These are phyloP conservation scores for Rhynchospora breviuscula DNA, from an alignment of 176 grass and related monocot species.

Conservation along the genomic window DNA sequence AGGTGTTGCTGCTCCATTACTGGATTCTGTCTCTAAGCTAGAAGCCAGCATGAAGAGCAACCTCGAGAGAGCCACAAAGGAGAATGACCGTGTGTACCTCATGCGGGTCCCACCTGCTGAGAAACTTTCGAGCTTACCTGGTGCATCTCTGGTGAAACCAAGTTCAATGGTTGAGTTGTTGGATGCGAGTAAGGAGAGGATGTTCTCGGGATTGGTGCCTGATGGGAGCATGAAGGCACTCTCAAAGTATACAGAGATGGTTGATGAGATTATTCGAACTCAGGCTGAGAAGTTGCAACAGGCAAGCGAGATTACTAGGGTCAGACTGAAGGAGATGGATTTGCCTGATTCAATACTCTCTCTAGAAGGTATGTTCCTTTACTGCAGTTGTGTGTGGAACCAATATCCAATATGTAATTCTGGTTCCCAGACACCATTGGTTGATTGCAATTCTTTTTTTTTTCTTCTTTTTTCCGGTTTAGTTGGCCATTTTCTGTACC, in stretches of 20 bases:
- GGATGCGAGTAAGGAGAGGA: constrained; percentile 90
- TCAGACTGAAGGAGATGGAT: constrained; percentile 98
- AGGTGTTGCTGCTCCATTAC: constrained; percentile 73
- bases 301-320: constrained; percentile 91
- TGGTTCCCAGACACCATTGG: not conserved
- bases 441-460: not conserved
- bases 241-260: constrained; percentile 98
- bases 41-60: constrained; percentile 81
- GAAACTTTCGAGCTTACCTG: constrained; percentile 61
- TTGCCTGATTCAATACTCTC: constrained; percentile 95
- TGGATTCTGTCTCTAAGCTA: constrained; percentile 76
- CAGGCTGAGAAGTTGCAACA: constrained; percentile 97
- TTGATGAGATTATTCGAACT: constrained; percentile 83
- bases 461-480: not conserved
- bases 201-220: constrained; percentile 85
- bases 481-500: not conserved
- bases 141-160: constrained; percentile 79
- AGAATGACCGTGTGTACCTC: constrained; percentile 95
- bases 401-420: not conserved
- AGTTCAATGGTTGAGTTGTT: constrained; percentile 64
- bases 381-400: not conserved
- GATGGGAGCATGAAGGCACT: constrained; percentile 96
- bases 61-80: constrained; percentile 81
- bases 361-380: constrained; percentile 48
- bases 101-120: constrained; percentile 83